Conservation (phyloP, 2,329 filamentous ascomycete genomes). For the Cladosporium sp. region DNA sequence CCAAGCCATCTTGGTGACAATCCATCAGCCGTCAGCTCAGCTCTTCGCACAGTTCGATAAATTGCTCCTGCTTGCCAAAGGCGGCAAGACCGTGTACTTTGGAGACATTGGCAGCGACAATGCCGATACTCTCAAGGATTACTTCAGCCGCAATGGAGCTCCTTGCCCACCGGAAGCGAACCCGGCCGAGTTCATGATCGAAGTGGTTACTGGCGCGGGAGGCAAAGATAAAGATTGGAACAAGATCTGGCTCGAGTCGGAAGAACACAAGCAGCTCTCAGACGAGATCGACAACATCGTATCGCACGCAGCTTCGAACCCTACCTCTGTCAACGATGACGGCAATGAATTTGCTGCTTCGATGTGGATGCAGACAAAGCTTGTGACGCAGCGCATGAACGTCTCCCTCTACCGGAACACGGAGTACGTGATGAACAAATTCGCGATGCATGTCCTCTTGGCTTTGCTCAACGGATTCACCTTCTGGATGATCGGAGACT, state of each 20-base stretch:
- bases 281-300: conserved; percentile 47
- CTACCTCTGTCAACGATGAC: conserved; percentile 43
- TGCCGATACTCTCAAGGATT: conserved; percentile 46
- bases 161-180: conserved; percentile 55
- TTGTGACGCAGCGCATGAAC: conserved; percentile 54
- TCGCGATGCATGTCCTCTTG: conserved; percentile 56
- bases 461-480: conserved; percentile 53
- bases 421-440: conserved; percentile 67
- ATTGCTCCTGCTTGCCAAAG: conserved; percentile 63
- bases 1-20: conserved; percentile 69
- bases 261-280: conserved; percentile 42
- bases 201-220: conserved; percentile 46
- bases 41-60: conserved; percentile 69
- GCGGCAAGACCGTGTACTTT: conserved; percentile 68
- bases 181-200: conserved; percentile 57
- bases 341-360: conserved; percentile 50
- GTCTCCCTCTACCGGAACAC: conserved; percentile 66
- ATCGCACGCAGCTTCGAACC: conserved; percentile 39
- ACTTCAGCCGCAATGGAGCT: conserved; percentile 56
- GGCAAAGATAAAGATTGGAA: conserved; percentile 49
- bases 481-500: conserved; percentile 48
- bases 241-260: conserved; percentile 42
- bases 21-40: conserved; percentile 69
- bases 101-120: conserved; percentile 55
- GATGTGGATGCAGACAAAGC: conserved; percentile 43